Percentiles rank a stretch among this genome's conserved stretches.
These are phyloP conservation scores for Mortierella sp. DNA, from an alignment of 371 early-diverging fungal species.

Conservation along the genomic window DNA sequence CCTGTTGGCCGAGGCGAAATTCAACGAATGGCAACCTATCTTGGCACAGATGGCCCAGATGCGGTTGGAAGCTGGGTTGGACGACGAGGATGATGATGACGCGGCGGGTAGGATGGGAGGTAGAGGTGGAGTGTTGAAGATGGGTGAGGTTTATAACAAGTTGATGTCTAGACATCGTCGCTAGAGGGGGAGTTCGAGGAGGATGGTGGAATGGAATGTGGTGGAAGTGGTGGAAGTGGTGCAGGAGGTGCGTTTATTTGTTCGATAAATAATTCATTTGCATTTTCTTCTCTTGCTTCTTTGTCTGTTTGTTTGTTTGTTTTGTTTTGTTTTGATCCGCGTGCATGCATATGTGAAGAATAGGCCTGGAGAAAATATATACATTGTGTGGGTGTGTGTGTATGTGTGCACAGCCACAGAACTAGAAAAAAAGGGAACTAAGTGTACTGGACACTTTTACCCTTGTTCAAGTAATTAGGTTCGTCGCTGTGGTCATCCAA, in stretches of 20 bases:
- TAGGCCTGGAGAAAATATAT: neutral
- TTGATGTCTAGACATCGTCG: slow-evolving; percentile 57
- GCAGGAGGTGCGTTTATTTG: neutral
- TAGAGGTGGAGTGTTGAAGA: slow-evolving; percentile 44
- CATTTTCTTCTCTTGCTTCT: neutral
- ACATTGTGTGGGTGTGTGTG: neutral
- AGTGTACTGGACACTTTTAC: slow-evolving; percentile 22
- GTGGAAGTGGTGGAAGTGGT: neutral
- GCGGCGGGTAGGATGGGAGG: slow-evolving; percentile 39
- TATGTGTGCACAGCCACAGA: neutral
- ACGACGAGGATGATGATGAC: slow-evolving; percentile 52
- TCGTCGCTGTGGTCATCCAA: neutral
- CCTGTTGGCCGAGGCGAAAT: slow-evolving; percentile 57
- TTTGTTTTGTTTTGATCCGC: too few species aligned
- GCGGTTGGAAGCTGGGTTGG: slow-evolving; percentile 59
- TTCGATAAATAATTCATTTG: neutral
- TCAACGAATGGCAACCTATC: slow-evolving; percentile 61
- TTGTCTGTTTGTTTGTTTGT: neutral
- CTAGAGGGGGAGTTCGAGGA: slow-evolving; percentile 1
- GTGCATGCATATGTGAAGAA: too few species aligned
- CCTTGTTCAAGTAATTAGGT: slow-evolving; percentile 16
- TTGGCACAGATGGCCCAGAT: slow-evolving; percentile 61
- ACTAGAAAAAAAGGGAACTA: neutral
- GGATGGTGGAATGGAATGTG: neutral
- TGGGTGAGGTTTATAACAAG: slow-evolving; percentile 56